A percentile compares a stretch with the other conserved stretches of the same genome.
Evolutionary conservation across 139 green algal species (phyloP).

Genomic region (Volvox reticuliferus): DNA sequence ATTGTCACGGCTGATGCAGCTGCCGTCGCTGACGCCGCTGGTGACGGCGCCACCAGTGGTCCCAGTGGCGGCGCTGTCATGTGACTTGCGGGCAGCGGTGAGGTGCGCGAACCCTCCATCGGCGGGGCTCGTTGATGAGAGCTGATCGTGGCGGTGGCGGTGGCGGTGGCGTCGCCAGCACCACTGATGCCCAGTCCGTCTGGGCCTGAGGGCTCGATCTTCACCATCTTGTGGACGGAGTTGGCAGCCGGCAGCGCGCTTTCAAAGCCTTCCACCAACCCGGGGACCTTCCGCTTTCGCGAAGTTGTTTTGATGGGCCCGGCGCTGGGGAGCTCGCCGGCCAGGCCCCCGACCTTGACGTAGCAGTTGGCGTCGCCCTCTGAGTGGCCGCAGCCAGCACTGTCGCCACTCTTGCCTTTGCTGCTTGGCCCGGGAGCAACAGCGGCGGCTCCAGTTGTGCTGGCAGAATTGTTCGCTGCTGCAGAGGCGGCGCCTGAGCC

Average conservation of each 20-base stretch:
- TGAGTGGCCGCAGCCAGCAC: constrained; percentile 22
- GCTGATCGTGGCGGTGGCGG: not conserved
- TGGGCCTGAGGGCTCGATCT: not conserved
- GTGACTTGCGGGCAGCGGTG: not conserved
- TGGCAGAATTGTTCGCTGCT: not conserved
- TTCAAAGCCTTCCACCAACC: not conserved
- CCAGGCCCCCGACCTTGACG: constrained; percentile 37
- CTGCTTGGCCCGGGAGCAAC: not conserved
- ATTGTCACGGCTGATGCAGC: not conserved
- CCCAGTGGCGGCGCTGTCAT: not conserved
- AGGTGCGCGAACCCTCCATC: not conserved
- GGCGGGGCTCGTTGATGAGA: not conserved
- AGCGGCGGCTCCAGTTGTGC: not conserved
- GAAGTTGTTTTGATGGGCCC: not conserved
- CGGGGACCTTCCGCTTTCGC: constrained; percentile 28
- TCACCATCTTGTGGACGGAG: not conserved
- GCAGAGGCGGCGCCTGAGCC: not conserved
- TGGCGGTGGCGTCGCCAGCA: not conserved
- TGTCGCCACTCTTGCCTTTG: not conserved
- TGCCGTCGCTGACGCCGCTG: not conserved
- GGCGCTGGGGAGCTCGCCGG: not conserved
- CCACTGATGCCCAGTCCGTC: not conserved
- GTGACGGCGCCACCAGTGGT: not conserved
- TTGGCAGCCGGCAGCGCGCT: no score
- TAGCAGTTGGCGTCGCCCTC: constrained; percentile 48